Conservation (phyloP, 108 stramenopile species). For the Cyclostephanos tholiformis region DNA sequence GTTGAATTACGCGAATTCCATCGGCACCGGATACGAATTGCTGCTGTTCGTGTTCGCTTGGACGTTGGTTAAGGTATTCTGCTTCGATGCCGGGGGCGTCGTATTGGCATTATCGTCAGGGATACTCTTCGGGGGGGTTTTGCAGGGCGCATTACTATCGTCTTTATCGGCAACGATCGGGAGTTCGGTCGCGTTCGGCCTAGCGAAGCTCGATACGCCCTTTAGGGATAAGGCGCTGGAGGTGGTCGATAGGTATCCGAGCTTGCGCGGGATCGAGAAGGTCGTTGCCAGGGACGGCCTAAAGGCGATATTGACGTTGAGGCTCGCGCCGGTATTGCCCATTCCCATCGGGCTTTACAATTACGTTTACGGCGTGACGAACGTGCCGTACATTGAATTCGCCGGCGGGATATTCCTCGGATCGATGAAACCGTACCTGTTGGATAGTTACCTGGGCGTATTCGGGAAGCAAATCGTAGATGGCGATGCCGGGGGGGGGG, state of each 20-base stretch:
- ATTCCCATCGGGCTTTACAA: slow-evolving; percentile 95
- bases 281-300: slow-evolving; percentile 90
- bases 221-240: slow-evolving; percentile 77
- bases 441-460: slow-evolving; percentile 89
- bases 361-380: slow-evolving; percentile 91
- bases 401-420: slow-evolving; percentile 90
- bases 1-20: slow-evolving; percentile 57
- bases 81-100: slow-evolving; percentile 84
- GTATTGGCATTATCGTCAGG: slow-evolving; percentile 85
- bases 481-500: slow-evolving; percentile 52
- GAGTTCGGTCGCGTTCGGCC: slow-evolving; percentile 81
- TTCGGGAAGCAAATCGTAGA: slow-evolving; percentile 83
- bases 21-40: slow-evolving; percentile 59
- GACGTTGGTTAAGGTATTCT: slow-evolving; percentile 80
- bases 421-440: slow-evolving; percentile 89
- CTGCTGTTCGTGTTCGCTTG: slow-evolving; percentile 68
- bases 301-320: slow-evolving; percentile 90
- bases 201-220: slow-evolving; percentile 80
- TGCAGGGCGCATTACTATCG: slow-evolving; percentile 82
- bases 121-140: slow-evolving; percentile 90
- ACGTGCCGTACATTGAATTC: slow-evolving; percentile 78
- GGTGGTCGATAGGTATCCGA: slow-evolving; percentile 76
- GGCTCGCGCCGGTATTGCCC: slow-evolving; percentile 91
- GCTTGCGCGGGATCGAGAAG: slow-evolving; percentile 88
- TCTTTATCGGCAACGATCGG: slow-evolving; percentile 86